phyloP scores from a whole-genome alignment of 108 stramenopile species.

The Skeletonema grethae region DNA sequence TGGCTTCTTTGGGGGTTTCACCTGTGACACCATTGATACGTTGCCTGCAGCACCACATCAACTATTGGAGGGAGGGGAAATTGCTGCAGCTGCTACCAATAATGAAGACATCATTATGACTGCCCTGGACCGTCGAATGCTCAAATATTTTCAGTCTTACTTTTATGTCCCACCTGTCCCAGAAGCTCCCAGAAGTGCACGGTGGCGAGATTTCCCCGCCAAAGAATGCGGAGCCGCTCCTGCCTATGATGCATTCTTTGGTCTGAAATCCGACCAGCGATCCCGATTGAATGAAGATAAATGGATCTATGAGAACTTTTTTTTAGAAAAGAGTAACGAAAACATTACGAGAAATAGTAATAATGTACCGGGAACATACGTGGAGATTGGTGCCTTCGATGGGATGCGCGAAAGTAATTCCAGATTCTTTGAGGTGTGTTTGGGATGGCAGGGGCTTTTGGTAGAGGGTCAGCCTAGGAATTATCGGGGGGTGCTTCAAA shows the following conservation, averaged over 20 bases:
- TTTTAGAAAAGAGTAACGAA: neutral
- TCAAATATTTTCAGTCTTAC: slow-evolving; percentile 9
- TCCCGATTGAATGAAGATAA: neutral
- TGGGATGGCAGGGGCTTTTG: slow-evolving; percentile 48
- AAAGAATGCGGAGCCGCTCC: neutral
- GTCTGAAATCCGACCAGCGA: neutral
- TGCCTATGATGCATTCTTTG: neutral
- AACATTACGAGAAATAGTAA: neutral
- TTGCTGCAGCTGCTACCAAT: no score
- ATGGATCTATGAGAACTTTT: neutral
- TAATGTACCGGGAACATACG: slow-evolving; percentile 35
- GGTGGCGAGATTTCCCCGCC: neutral
- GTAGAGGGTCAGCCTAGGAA: slow-evolving; percentile 33
- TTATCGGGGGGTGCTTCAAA: slow-evolving; percentile 30
- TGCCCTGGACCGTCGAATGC: neutral
- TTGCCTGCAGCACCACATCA: no score
- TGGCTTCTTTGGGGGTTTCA: no score
- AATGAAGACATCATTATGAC: no score
- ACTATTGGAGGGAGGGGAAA: no score
- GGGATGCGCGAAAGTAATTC: slow-evolving; percentile 56
- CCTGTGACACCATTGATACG: no score
- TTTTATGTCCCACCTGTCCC: slow-evolving; percentile 5
- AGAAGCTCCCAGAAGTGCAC: no score
- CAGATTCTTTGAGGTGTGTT: slow-evolving; percentile 46
- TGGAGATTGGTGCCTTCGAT: slow-evolving; percentile 67